Evolutionary conservation across 441 rosid genomes (phyloP).

Genomic region (Biscutella auriculata): DNA sequence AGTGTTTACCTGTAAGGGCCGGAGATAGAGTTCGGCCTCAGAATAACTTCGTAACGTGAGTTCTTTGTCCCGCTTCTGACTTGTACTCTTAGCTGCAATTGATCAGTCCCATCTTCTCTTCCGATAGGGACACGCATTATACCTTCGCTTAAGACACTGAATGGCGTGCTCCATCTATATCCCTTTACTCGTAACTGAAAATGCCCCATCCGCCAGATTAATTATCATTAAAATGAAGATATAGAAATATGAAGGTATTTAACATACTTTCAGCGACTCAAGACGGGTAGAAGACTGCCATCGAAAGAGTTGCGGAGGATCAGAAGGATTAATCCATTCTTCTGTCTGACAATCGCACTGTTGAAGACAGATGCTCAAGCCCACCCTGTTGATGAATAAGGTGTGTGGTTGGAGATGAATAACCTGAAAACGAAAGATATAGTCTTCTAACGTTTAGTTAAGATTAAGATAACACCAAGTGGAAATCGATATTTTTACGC

Average conservation of each 20-base stretch:
- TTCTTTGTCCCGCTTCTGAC: slow-evolving; percentile 89
- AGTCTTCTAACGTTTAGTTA: background rate
- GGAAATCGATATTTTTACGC: background rate
- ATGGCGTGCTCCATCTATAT: slow-evolving; percentile 82
- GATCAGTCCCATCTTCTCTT: slow-evolving; percentile 44
- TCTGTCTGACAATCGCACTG: slow-evolving; percentile 74
- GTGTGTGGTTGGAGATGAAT: slow-evolving; percentile 87
- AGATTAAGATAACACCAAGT: slow-evolving; percentile 8
- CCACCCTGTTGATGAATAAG: slow-evolving; percentile 76
- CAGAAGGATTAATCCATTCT: slow-evolving; percentile 84
- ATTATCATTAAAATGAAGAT: background rate
- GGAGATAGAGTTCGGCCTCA: slow-evolving; percentile 74
- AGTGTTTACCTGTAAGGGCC: slow-evolving; percentile 83
- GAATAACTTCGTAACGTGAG: slow-evolving; percentile 86
- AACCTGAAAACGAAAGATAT: slow-evolving; percentile 50
- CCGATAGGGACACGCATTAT: slow-evolving; percentile 58
- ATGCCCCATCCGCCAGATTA: slow-evolving; percentile 11
- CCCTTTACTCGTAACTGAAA: slow-evolving; percentile 68
- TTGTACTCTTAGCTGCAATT: slow-evolving; percentile 60
- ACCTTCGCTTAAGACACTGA: slow-evolving; percentile 78
- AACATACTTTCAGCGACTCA: slow-evolving; percentile 48
- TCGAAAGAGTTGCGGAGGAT: slow-evolving; percentile 68
- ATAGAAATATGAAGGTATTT: slow-evolving; percentile 4
- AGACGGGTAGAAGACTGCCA: slow-evolving; percentile 65
- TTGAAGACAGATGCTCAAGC: slow-evolving; percentile 65